A percentile compares a stretch with the other conserved stretches of the same genome.
Conservation (phyloP, 2,329 filamentous ascomycete genomes). For the Sporothrix humicola region DNA sequence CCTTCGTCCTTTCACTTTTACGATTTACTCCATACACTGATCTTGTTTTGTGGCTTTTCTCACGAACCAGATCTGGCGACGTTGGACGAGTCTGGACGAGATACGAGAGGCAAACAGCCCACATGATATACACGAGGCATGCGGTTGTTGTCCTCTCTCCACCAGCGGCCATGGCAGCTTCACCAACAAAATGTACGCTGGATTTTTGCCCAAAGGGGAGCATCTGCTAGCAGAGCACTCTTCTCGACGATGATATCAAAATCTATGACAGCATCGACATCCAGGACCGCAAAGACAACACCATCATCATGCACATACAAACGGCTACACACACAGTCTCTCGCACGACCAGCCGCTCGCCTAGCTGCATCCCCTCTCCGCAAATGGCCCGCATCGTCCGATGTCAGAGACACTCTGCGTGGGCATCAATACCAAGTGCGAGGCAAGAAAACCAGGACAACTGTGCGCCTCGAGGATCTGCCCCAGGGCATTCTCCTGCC, state of each 20-base stretch:
- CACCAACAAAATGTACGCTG: neutral
- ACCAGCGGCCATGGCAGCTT: slow-evolving; percentile 29
- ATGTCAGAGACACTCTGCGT: neutral
- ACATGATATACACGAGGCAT: slow-evolving; percentile 21
- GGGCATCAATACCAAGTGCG: slow-evolving; percentile 43
- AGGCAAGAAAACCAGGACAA: slow-evolving; percentile 62
- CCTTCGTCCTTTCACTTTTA: neutral
- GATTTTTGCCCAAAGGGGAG: neutral
- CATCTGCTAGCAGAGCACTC: neutral
- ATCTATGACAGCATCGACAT: neutral
- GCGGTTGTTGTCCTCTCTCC: slow-evolving; percentile 8
- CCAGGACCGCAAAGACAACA: neutral
- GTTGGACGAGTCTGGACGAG: neutral
- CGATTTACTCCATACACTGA: slow-evolving; percentile 4
- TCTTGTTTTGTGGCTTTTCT: neutral
- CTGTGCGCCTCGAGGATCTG: slow-evolving; percentile 61
- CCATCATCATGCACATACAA: neutral
- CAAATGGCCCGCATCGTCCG: neutral
- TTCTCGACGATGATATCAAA: neutral
- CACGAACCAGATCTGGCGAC: slow-evolving; percentile 3
- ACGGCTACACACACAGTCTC: neutral
- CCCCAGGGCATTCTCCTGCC: slow-evolving; percentile 61
- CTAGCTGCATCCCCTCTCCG: neutral
- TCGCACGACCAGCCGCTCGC: neutral
- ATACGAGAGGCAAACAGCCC: slow-evolving; percentile 4